Base-by-base conservation (phyloP, 2,329 filamentous ascomycete species). In the Rutstroemia sp. region DNA sequence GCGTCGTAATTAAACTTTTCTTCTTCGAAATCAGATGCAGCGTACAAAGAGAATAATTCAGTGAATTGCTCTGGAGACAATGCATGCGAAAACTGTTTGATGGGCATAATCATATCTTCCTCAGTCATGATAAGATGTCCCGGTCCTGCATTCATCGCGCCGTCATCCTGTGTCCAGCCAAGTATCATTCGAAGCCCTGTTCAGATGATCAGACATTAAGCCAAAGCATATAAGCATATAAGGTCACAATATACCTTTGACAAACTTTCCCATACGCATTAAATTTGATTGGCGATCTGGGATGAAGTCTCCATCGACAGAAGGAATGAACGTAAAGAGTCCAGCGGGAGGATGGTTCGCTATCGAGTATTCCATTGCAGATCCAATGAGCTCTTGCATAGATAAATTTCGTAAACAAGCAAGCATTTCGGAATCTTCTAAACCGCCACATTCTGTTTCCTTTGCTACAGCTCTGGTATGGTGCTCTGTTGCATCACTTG, bases 341-440 rank as follows among this genome's bases (percentile, higher is more conserved):
- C 45, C 50, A 16, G 19, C 27, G 1, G 46, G 50, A 1, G 54
- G 54, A 44, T 52, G 49, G 21, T 57, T 49, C 18, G 37, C 51
- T 2, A 57, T 16, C 4, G 54, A 57, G 37, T 59, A 59, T 25
- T 44, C 39, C 50, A 59, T 57, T 14, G 58, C 46, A 42, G 45
- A 23, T 12, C 25, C 30, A 45, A 57, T 41, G 12, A 59, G 46
- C 4, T 47, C 21, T 8, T 54, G 27, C 54, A 54, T 54, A 2
- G 41, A 39, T 12, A 59, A 1, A 16, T 45, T 2, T 6, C n/a
- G 25, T 2, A 56, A 10, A 23, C 27, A 52, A 6, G 10, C 23
- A 25, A 47, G 16, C 3, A 52, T 41, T 3, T 39, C 18, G 2
- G 27, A 10, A 30, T 34, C 48, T 5, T n/a, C 16, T 9, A 39